Conservation (phyloP, 2,329 filamentous ascomycete species). For the Stachybotrys echinatus region DNA sequence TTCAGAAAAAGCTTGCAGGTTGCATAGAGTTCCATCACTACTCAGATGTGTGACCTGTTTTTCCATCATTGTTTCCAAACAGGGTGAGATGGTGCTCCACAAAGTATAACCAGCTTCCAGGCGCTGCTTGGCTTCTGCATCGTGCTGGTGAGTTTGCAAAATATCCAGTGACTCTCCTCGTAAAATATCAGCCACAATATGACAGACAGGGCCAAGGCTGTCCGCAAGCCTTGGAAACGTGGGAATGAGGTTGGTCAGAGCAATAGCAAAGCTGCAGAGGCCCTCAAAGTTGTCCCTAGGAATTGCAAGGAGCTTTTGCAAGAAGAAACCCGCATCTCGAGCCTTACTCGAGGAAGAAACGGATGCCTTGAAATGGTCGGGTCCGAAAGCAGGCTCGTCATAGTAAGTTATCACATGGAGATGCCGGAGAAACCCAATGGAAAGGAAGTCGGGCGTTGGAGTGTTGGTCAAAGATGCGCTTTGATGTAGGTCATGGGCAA, state of each 20-base stretch:
- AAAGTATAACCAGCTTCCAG: slow-evolving; percentile 35
- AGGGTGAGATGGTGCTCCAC: slow-evolving; percentile 36
- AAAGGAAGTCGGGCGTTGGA: neutral
- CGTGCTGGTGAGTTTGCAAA: slow-evolving; percentile 5
- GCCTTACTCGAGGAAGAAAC: slow-evolving; percentile 8
- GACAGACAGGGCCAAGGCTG: slow-evolving; percentile 29
- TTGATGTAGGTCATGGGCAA: slow-evolving; percentile 11
- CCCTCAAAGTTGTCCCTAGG: slow-evolving; percentile 35
- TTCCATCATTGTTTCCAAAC: slow-evolving; percentile 43
- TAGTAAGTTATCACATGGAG: neutral
- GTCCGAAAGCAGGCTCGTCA: neutral
- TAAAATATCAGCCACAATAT: slow-evolving; percentile 27
- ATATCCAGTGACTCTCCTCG: neutral
- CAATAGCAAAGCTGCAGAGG: slow-evolving; percentile 36
- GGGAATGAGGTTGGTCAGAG: slow-evolving; percentile 33
- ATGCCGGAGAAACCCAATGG: neutral
- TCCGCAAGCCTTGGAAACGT: slow-evolving; percentile 43
- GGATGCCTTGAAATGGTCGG: slow-evolving; percentile 6
- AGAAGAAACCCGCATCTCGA: slow-evolving; percentile 24
- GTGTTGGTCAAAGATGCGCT: neutral
- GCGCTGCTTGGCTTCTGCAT: slow-evolving; percentile 20
- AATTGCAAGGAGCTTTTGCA: slow-evolving; percentile 37
- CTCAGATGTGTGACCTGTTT: slow-evolving; percentile 49
- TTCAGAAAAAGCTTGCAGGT: slow-evolving; percentile 36
- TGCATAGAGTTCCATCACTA: slow-evolving; percentile 33